Evolutionary conservation across 2,329 filamentous ascomycete species (phyloP).

Genomic region (Alternaria sp.): DNA sequence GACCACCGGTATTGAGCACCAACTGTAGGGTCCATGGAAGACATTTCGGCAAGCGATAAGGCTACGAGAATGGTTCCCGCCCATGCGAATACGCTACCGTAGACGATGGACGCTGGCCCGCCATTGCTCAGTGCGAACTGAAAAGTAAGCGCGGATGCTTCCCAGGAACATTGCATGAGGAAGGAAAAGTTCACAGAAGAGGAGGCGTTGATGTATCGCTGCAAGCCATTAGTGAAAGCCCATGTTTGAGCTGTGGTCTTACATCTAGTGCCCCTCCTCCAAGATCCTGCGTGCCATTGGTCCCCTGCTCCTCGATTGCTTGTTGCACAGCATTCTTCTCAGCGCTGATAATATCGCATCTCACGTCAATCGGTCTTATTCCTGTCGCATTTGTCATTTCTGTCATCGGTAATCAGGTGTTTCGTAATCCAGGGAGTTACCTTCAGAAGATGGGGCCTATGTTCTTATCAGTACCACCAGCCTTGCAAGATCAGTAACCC

Average conservation of each 20-base stretch:
- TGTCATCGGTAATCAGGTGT: not conserved
- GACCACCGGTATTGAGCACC: constrained; percentile 41
- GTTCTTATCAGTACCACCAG: not conserved
- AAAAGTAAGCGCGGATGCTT: constrained; percentile 33
- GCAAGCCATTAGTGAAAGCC: not conserved
- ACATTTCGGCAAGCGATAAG: constrained; percentile 38
- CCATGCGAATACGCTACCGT: constrained; percentile 33
- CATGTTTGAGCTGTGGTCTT: not conserved
- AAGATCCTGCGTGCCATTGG: constrained; percentile 13
- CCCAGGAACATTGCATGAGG: constrained; percentile 33
- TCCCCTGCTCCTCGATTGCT: constrained; percentile 19
- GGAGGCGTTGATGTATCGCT: constrained; percentile 34
- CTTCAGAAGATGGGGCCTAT: not conserved
- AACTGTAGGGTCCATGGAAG: constrained; percentile 38
- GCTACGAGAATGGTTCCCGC: constrained; percentile 39
- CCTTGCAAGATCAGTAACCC: not conserved
- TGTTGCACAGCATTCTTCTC: constrained; percentile 14
- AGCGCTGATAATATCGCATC: not conserved
- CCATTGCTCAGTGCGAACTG: constrained; percentile 36
- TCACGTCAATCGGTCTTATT: not conserved
- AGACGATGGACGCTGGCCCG: constrained; percentile 35
- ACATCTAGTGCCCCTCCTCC: constrained; percentile 9
- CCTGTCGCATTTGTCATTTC: not conserved
- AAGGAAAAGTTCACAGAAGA: constrained; percentile 33
- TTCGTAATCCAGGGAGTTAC: not conserved